Base-by-base conservation (phyloP, 2,329 filamentous ascomycete species). In the Diaporthe ampelina region DNA sequence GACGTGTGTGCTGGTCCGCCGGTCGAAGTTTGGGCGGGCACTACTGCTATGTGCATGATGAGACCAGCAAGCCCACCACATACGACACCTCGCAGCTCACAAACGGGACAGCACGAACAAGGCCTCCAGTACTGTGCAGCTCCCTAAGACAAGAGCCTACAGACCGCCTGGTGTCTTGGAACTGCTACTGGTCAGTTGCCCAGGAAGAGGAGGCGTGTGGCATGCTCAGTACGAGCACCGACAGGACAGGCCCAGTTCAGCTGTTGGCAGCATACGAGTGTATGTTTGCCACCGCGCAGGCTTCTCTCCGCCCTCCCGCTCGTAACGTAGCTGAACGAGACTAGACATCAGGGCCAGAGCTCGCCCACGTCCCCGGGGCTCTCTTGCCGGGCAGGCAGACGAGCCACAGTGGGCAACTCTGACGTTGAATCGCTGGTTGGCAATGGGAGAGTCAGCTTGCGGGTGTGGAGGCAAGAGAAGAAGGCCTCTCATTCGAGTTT, bases 11-110 rank as follows among this genome's bases (percentile, higher is more conserved):
- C 59, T 52, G 29, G 70, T 63, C 72, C 37, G 57, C 65, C 54
- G 63, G 58, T 57, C 67, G 45, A 72, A 56, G 70, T 72, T 63
- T 63, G 70, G 70, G 50, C 57, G 57, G 70, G 45, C 70, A 72
- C 70, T 63, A 54, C 63, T 63, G 70, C 48, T 43, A 29, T 63
- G 57, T 63, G 48, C 70, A 72, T 72, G 69, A 63, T 72, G 70
- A 72, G 70, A 37, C 63, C 70, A 72, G 57, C 52, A 61, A 72
- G 70, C 37, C 70, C 70, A 69, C 70, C 54, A 73, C 74, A 65
- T 72, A 74, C 74, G 74, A 75, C 74, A 75, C 73, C 74, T 74
- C 68, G 72, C 74, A 72, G 74, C 72, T 72, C 72, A 71, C 74
- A 57, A 63, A 74, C 48, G 72, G 70, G n/a, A 72, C 57, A 61